Evolutionary conservation across 2,329 filamentous ascomycete genomes (phyloP).

Genomic region (Dryadomyces quercivorus): DNA sequence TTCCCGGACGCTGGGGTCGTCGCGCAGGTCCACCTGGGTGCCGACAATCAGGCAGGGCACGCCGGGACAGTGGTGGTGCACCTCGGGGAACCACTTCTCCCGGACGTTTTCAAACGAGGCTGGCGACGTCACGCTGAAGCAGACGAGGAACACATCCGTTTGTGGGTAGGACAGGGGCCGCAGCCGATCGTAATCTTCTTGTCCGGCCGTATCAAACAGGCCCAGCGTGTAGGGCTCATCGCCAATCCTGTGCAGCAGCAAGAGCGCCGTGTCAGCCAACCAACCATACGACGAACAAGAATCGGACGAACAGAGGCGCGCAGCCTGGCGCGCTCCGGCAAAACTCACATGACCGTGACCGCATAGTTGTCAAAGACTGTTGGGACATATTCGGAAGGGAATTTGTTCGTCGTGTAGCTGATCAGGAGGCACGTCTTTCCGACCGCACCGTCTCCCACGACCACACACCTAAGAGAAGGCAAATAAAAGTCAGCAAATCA

Average conservation of each 20-base stretch:
- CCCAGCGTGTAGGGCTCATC: conserved; percentile 97
- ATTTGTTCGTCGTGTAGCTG: conserved; percentile 99
- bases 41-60: conserved; percentile 97
- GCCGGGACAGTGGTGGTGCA: conserved; percentile 95
- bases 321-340: background rate
- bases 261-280: too few relatives aligned
- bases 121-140: conserved; percentile 95
- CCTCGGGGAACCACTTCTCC: conserved; percentile 98
- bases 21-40: conserved; percentile 91
- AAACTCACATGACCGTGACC: conserved; percentile 93
- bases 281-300: too few relatives aligned
- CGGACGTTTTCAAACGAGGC: conserved; percentile 98
- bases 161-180: conserved; percentile 95
- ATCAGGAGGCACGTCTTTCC: conserved; percentile 99
- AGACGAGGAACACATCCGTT: conserved; percentile 97
- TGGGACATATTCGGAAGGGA: conserved; percentile 98
- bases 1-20: conserved; percentile 75
- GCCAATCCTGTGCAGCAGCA: conserved; percentile 61
- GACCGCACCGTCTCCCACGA: conserved; percentile 97
- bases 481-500: conserved; percentile 3
- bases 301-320: too few relatives aligned
- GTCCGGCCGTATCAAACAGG: conserved; percentile 95
- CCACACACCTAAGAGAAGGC: conserved; percentile 65
- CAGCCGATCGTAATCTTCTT: conserved; percentile 98
- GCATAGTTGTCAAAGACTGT: conserved; percentile 99